Conservation (phyloP, 148 eudicot species). For the Fagopyrum esculentum region DNA sequence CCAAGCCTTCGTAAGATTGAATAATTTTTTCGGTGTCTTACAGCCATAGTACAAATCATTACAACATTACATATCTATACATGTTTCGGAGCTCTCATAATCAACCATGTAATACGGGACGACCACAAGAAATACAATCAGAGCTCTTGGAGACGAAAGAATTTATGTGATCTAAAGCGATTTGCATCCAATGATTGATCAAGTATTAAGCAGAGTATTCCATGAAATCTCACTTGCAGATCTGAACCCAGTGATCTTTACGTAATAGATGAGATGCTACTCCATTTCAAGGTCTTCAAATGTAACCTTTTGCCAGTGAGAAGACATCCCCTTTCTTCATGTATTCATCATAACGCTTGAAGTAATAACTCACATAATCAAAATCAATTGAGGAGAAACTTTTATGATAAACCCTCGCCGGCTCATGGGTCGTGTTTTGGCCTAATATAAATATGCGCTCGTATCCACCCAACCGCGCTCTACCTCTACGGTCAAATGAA, state of each 20-base stretch:
- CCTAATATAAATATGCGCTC: too few species aligned
- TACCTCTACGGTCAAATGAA: too few species aligned
- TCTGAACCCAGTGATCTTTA: neutral
- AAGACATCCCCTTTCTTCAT: constrained; percentile 55
- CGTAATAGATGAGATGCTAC: neutral
- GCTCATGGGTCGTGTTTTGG: too few species aligned
- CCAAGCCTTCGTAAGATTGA: too few species aligned
- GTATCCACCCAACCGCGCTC: too few species aligned
- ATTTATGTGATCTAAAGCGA: neutral
- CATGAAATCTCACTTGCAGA: neutral
- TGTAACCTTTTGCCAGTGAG: constrained; percentile 42
- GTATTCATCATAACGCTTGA: constrained; percentile 73
- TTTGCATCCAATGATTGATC: neutral
- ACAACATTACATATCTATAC: too few species aligned
- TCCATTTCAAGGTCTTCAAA: constrained; percentile 16
- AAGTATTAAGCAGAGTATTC: neutral
- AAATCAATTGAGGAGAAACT: too few species aligned
- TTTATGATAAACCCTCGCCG: too few species aligned
- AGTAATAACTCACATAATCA: constrained; percentile 70
- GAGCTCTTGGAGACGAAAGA: neutral
- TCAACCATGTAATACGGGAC: too few species aligned
- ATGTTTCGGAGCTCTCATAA: too few species aligned
- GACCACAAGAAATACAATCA: neutral
- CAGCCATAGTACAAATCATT: too few species aligned
- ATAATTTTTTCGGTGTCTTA: too few species aligned